Evolutionary conservation across 306 rosid species (phyloP).

Genomic region (Canavalia gladiata): DNA sequence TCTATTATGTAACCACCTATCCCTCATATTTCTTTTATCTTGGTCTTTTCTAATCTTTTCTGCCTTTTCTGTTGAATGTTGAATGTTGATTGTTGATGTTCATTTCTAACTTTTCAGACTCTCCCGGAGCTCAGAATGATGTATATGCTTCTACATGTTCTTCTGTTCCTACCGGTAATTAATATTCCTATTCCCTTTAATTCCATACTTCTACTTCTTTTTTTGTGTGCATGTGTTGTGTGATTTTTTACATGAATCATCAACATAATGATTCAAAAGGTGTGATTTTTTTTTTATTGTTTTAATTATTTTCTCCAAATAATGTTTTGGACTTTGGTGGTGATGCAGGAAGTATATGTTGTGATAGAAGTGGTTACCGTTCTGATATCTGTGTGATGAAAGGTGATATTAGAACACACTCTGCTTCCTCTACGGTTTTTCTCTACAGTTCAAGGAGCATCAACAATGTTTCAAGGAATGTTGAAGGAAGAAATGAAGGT

Average conservation of each 20-base stretch:
- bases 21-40: neutral
- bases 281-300: neutral
- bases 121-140: slow-evolving; percentile 54
- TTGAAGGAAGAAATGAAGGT: slow-evolving; percentile 13
- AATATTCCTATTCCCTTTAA: neutral
- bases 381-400: slow-evolving; percentile 89
- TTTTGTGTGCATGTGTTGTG: slow-evolving; percentile 20
- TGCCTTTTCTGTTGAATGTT: neutral
- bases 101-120: slow-evolving; percentile 56
- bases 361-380: slow-evolving; percentile 83
- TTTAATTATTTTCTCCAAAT: slow-evolving; percentile 1
- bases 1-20: slow-evolving; percentile 58
- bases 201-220: neutral
- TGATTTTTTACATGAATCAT: slow-evolving; percentile 1
- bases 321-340: neutral
- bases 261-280: slow-evolving; percentile 11
- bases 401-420: slow-evolving; percentile 85
- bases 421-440: slow-evolving; percentile 74
- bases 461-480: slow-evolving; percentile 32
- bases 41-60: neutral
- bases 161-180: slow-evolving; percentile 67
- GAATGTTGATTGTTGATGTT: slow-evolving; percentile 5
- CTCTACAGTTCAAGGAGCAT: slow-evolving; percentile 62
- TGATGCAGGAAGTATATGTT: slow-evolving; percentile 77
- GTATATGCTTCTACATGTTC: slow-evolving; percentile 63